Conservation (phyloP, 805 yeast species). For the Candida nemodendra region DNA sequence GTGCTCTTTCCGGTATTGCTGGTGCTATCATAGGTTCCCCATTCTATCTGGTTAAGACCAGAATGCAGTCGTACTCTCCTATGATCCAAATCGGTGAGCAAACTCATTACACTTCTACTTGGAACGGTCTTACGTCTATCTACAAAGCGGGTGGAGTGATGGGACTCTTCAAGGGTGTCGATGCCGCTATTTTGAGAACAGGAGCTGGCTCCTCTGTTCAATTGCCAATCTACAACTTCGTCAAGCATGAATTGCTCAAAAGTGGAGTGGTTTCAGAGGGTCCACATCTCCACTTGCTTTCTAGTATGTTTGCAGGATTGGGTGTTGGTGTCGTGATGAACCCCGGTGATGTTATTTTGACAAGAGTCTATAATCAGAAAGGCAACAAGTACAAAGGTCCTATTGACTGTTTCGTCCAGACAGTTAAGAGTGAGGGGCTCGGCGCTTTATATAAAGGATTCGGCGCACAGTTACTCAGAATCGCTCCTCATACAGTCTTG, state of each 20-base stretch:
- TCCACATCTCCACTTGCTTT: conserved; percentile 64
- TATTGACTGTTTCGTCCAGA: conserved; percentile 82
- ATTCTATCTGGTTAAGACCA: conserved; percentile 84
- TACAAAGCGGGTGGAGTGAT: conserved; percentile 64
- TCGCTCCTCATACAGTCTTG: conserved; percentile 92
- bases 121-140: conserved; percentile 66
- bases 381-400: conserved; percentile 86
- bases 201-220: conserved; percentile 96
- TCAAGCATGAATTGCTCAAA: conserved; percentile 61
- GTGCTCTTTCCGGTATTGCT: conserved; percentile 79
- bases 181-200: conserved; percentile 91
- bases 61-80: conserved; percentile 90
- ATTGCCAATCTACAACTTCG: conserved; percentile 81
- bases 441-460: conserved; percentile 92
- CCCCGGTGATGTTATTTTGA: conserved; percentile 94
- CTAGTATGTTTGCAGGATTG: conserved; percentile 79
- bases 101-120: conserved; percentile 73
- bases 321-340: conserved; percentile 96
- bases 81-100: conserved; percentile 80
- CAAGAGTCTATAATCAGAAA: conserved; percentile 93
- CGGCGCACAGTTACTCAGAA: conserved; percentile 85
- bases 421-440: conserved; percentile 80
- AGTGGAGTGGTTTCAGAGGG: conserved; percentile 58
- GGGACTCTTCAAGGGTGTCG: conserved; percentile 88
- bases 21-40: conserved; percentile 94